A percentile compares a stretch with the other conserved stretches of the same genome.
Conservation (phyloP, 2,329 filamentous ascomycete genomes). For the Apiospora hydei region DNA sequence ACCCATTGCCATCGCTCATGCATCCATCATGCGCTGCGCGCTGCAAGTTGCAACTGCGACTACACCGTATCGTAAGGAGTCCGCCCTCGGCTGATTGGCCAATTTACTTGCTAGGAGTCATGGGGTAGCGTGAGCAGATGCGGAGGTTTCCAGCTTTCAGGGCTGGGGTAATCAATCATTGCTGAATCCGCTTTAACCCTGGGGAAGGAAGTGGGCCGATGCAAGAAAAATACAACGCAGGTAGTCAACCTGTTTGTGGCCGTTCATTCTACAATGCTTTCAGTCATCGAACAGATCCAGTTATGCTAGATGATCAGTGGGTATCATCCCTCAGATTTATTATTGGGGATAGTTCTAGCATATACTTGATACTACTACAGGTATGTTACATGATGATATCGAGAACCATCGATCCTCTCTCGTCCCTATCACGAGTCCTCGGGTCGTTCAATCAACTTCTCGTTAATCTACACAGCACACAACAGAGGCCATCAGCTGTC, state of each 20-base stretch:
- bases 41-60: neutral
- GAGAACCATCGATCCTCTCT: neutral
- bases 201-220: neutral
- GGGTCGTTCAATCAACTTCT: neutral
- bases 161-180: conserved; percentile 14
- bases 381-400: too few relatives aligned
- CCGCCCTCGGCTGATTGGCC: neutral
- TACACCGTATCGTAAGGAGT: neutral
- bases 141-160: neutral
- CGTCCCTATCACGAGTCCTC: neutral
- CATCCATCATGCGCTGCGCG: neutral
- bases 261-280: too few relatives aligned
- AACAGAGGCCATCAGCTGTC: neutral
- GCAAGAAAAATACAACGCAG: neutral
- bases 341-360: neutral
- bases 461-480: neutral
- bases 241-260: neutral
- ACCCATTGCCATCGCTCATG: neutral
- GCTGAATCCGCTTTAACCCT: neutral
- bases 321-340: neutral
- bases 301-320: neutral
- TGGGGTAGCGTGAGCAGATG: neutral
- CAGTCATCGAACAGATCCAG: neutral
- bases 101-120: neutral
- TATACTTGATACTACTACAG: neutral